Percentiles rank a stretch among this genome's conserved stretches.
These are phyloP conservation scores for Penicillium brasilianum DNA, from an alignment of 2,329 filamentous ascomycete species.

Conservation along the genomic window DNA sequence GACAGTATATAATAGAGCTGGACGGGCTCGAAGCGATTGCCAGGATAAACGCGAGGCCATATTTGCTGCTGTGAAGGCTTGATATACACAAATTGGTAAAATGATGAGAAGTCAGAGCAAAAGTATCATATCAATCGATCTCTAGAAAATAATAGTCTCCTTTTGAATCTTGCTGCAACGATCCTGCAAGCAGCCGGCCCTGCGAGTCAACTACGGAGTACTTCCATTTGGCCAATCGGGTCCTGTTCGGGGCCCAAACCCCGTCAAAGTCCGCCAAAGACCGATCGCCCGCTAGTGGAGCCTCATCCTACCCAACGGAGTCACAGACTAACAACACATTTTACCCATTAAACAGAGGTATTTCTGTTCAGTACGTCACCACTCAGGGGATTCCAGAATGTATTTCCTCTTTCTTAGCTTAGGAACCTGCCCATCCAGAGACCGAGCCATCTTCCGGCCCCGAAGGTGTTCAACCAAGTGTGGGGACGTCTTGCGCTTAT, in stretches of 20 bases:
- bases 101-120: background rate
- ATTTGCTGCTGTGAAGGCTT: background rate
- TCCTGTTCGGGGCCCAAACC: slow-evolving; percentile 1
- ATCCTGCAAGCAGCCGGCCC: background rate
- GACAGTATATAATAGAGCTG: slow-evolving; percentile 7
- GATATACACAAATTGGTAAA: background rate
- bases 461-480: background rate
- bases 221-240: background rate
- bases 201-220: background rate
- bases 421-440: background rate
- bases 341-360: background rate
- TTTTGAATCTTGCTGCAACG: background rate
- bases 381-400: background rate
- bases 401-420: background rate
- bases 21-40: slow-evolving; percentile 6
- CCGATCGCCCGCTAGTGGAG: slow-evolving; percentile 4
- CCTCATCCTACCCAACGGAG: background rate
- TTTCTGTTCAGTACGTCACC: background rate
- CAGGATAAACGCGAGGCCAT: slow-evolving; percentile 15
- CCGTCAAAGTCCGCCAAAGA: slow-evolving; percentile 15
- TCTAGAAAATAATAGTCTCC: background rate
- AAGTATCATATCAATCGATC: background rate
- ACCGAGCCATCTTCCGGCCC: background rate
- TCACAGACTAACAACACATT: background rate
- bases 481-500: background rate